phyloP scores from a whole-genome alignment of 805 yeast species.

The Suhomyces faveliae region DNA sequence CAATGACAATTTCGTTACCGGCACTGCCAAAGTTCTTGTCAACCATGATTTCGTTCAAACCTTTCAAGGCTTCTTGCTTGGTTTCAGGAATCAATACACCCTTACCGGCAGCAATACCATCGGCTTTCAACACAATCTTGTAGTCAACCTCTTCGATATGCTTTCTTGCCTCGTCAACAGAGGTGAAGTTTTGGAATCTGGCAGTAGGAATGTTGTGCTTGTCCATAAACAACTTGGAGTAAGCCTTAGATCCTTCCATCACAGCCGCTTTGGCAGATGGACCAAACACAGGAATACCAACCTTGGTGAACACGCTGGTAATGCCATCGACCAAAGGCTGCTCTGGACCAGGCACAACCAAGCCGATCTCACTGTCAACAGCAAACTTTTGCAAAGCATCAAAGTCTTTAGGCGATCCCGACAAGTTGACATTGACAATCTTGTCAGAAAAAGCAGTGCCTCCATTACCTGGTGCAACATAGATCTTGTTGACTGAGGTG shows the following conservation, averaged over 20 bases:
- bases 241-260: conserved; percentile 96
- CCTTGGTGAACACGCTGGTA: conserved; percentile 63
- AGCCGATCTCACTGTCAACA: conserved; percentile 54
- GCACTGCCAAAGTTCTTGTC: conserved; percentile 87
- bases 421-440: conserved; percentile 65
- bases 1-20: conserved; percentile 90
- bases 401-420: conserved; percentile 66
- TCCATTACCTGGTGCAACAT: conserved; percentile 96
- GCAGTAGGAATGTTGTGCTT: conserved; percentile 95
- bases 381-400: conserved; percentile 73
- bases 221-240: conserved; percentile 91
- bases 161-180: conserved; percentile 69
- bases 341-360: conserved; percentile 98
- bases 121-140: conserved; percentile 90
- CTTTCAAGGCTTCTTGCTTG: conserved; percentile 80
- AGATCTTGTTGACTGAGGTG: conserved; percentile 64
- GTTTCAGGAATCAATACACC: conserved; percentile 92
- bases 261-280: conserved; percentile 88
- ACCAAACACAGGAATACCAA: conserved; percentile 95
- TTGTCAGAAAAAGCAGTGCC: conserved; percentile 66
- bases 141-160: conserved; percentile 66
- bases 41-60: conserved; percentile 85
- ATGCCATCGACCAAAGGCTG: conserved; percentile 97
- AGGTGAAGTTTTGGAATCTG: conserved; percentile 75
- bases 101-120: conserved; percentile 98